A percentile compares a stretch with the other conserved stretches of the same genome.
phyloP scores from a whole-genome alignment of 2,329 filamentous ascomycete species.

The Thelonectria blattea region DNA sequence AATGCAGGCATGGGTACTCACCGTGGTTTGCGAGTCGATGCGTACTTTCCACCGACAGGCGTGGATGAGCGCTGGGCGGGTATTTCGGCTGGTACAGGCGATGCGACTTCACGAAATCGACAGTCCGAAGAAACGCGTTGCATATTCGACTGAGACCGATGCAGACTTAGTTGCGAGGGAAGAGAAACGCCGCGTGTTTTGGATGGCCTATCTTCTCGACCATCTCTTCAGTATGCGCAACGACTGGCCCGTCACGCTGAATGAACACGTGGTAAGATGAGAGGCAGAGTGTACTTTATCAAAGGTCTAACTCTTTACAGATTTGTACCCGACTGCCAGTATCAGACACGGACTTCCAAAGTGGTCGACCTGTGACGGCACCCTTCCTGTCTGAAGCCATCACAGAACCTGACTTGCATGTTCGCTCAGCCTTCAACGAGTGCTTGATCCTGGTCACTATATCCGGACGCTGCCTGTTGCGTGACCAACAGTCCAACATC shows the following conservation, averaged over 20 bases:
- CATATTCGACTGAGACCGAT: too few relatives aligned
- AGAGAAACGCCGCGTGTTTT: neutral
- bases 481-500: neutral
- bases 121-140: neutral
- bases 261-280: neutral
- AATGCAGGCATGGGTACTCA: neutral
- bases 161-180: neutral
- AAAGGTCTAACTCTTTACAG: neutral
- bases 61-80: neutral
- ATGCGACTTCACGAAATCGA: neutral
- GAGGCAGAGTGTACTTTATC: neutral
- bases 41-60: neutral
- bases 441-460: neutral
- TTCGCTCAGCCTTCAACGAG: neutral
- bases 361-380: neutral
- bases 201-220: constrained; percentile 2
- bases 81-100: neutral
- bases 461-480: neutral
- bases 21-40: neutral
- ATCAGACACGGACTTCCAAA: neutral
- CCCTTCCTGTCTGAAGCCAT: neutral
- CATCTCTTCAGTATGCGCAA: neutral
- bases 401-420: neutral
- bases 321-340: neutral
- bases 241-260: neutral